A percentile compares a stretch with the other conserved stretches of the same genome.
Evolutionary conservation across 495 filamentous ascomycete genomes (phyloP).

Genomic region (Tuber calosporum): DNA sequence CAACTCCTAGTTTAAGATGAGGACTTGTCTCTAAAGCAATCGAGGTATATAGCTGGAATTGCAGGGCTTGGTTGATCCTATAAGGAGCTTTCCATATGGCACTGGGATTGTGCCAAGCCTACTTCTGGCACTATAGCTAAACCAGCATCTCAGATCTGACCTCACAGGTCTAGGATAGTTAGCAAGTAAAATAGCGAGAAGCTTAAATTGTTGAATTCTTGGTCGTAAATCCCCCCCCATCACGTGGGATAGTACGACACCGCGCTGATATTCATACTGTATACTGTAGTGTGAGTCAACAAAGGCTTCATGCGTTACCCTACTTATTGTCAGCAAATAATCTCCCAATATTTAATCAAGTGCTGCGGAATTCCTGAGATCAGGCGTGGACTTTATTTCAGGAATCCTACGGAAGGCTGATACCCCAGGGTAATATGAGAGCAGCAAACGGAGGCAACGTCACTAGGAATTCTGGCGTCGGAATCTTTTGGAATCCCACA

Average conservation of each 20-base stretch:
- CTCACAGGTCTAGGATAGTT: not conserved
- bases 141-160: not conserved
- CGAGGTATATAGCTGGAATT: not conserved
- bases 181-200: not conserved
- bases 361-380: too few species aligned
- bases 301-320: not conserved
- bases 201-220: not conserved
- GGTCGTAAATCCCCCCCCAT: not conserved
- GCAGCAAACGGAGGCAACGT: not conserved
- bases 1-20: not conserved
- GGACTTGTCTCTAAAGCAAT: not conserved
- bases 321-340: not conserved
- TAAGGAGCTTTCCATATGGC: not conserved
- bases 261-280: not conserved
- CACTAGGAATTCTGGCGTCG: not conserved
- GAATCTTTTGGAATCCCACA: not conserved
- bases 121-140: not conserved
- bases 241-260: not conserved
- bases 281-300: not conserved
- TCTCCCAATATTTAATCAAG: not conserved
- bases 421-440: not conserved
- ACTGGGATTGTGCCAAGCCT: not conserved
- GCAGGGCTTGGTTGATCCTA: not conserved
- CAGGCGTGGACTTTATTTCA: not conserved
- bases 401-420: not conserved